phyloP scores from a whole-genome alignment of 257 asterid species.

The Penstemon barbatus region DNA sequence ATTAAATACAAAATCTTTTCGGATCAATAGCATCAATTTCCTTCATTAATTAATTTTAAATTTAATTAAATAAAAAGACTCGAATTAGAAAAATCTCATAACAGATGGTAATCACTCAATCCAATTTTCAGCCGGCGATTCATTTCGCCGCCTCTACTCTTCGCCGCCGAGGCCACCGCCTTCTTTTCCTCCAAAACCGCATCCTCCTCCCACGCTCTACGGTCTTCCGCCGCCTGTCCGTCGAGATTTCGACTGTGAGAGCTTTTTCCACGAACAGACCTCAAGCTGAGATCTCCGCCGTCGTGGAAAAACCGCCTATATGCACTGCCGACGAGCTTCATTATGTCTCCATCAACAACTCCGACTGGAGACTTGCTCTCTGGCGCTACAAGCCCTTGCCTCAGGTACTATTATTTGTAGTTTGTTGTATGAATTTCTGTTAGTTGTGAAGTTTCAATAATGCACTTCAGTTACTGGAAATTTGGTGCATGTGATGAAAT shows the following conservation, averaged over 20 bases:
- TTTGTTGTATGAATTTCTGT: background rate
- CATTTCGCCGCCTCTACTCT: slow-evolving; percentile 62
- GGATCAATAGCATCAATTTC: no score
- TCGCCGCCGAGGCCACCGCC: slow-evolving; percentile 39
- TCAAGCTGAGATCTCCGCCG: slow-evolving; percentile 23
- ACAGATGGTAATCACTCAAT: slow-evolving; percentile 44
- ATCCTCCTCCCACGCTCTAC: slow-evolving; percentile 38
- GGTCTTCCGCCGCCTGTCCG: slow-evolving; percentile 42
- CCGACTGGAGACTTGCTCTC: slow-evolving; percentile 83
- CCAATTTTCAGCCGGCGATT: slow-evolving; percentile 63
- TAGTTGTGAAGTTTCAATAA: background rate
- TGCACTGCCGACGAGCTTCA: slow-evolving; percentile 98
- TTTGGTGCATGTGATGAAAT: background rate
- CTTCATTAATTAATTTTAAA: no score
- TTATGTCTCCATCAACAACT: slow-evolving; percentile 67
- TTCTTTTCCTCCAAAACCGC: slow-evolving; percentile 29
- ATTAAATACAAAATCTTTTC: no score
- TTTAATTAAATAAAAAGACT: slow-evolving; percentile 1
- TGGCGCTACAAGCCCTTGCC: slow-evolving; percentile 94
- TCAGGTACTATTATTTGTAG: slow-evolving; percentile 41
- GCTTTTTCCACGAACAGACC: slow-evolving; percentile 52
- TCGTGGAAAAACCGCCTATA: slow-evolving; percentile 55
- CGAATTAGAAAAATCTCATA: background rate
- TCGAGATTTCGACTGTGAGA: slow-evolving; percentile 31
- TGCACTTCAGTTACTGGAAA: background rate